Evolutionary conservation across 768 basidiomycete species (phyloP), one percentile per base, ranked within the genome.

Genomic region (Leucosporidium creatinivorum): DNA sequence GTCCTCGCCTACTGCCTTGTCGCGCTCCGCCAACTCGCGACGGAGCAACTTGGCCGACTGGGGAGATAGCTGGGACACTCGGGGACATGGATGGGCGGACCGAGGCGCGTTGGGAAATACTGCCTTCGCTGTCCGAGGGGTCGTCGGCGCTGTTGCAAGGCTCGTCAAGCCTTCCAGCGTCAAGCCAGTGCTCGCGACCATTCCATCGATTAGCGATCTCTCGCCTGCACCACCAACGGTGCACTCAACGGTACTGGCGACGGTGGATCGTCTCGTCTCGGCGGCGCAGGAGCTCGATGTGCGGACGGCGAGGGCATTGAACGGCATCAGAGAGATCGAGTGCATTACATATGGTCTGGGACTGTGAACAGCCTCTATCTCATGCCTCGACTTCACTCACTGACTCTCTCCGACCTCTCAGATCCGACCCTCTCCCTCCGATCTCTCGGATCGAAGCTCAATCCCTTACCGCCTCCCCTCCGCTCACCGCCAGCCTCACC

Each of bases 281-380:
- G 39, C 48, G n/a, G 33, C 64, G 28, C 68, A 69, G 21, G 56
- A 62, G 50, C 63, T 69, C 23, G 68, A 69, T 30, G 28, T 65
- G 56, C 30, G 61, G n/a, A 33, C 65, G 23, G 61, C 49, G 17
- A 28, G 44, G 1, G 59, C 59, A 0, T 26, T 69, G 21, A 33
- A 26, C 0, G 49, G 55, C 10, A 56, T 69, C 23, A 61, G 61
- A 25, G 66, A 67, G 60, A 50, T 67, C 28, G 66, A 67, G 55
- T 67, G 66, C 26, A 58, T 67, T 26, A 25, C 60, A 0, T 61
- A 61, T 10, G 68, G 63, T 1, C 52, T 56, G 4, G 60, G 60
- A 2, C 6, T 62, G 66, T 67, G 39, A 48, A 61, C 54, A n/a
- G 4, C 17, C 5, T 18, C 8, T 23, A 13, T 23, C 21, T 51